phyloP scores from a whole-genome alignment of 1,284 basidiomycete species.

The Rhodotorula sp. region DNA sequence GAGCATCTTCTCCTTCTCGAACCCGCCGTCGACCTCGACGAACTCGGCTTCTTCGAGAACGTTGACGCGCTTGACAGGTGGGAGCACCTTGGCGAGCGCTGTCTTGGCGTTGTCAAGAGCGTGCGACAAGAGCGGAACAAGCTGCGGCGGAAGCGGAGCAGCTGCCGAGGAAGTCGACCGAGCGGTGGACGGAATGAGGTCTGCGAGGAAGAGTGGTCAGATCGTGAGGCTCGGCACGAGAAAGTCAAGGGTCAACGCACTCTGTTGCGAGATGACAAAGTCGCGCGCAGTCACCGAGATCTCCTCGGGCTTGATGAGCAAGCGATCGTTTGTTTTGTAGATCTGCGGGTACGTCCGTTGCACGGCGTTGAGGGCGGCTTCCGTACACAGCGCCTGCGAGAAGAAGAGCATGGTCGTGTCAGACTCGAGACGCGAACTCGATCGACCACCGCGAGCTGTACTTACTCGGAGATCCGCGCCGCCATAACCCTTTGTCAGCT shows the following conservation, averaged over 20 bases:
- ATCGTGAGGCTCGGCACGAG: neutral
- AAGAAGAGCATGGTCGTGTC: neutral
- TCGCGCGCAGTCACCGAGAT: slow-evolving; percentile 86
- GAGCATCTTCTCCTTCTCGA: slow-evolving; percentile 64
- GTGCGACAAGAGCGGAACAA: slow-evolving; percentile 73
- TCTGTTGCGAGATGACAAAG: slow-evolving; percentile 97
- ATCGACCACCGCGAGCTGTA: slow-evolving; percentile 29
- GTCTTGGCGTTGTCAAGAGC: slow-evolving; percentile 69
- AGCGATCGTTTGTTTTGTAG: slow-evolving; percentile 84
- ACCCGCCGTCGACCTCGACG: slow-evolving; percentile 58
- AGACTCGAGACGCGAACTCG: neutral
- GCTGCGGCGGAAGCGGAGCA: slow-evolving; percentile 77
- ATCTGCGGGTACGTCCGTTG: slow-evolving; percentile 97
- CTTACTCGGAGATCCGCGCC: slow-evolving; percentile 91
- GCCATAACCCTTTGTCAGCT: slow-evolving; percentile 94
- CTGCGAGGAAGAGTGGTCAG: slow-evolving; percentile 52
- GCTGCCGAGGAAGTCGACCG: slow-evolving; percentile 84
- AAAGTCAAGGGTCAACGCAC: slow-evolving; percentile 56
- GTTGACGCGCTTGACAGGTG: slow-evolving; percentile 50
- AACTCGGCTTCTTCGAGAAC: slow-evolving; percentile 88
- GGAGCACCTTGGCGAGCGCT: slow-evolving; percentile 58
- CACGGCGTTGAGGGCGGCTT: slow-evolving; percentile 94
- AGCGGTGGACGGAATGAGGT: slow-evolving; percentile 90
- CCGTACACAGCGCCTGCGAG: slow-evolving; percentile 82
- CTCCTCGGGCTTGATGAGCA: slow-evolving; percentile 80